Base-by-base conservation (phyloP, 1,284 basidiomycete genomes). In the Moesziomyces antarcticus region DNA sequence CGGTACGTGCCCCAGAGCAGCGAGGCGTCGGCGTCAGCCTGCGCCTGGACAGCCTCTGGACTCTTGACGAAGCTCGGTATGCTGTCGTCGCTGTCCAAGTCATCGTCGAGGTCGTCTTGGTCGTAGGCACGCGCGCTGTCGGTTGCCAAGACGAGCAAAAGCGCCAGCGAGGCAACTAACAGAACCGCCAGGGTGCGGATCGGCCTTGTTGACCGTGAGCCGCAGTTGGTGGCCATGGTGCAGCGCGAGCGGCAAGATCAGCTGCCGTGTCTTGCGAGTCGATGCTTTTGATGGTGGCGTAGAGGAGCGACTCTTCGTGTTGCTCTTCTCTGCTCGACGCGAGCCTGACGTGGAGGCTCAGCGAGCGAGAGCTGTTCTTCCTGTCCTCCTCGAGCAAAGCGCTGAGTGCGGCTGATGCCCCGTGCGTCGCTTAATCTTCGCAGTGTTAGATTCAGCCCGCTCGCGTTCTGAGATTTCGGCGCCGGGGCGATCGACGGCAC, bases 1-100 rank as follows among this genome's bases (percentile, higher is more conserved):
- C 94, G 87, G 83, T 95, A 97, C 0, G 92, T 87, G 3, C 93
- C 93, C 94, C 94, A 97, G 75, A 93, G 84, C n/a, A 93, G 85
- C 9, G 90, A 89, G 21, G 79, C 43, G 21, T 74, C 67, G 13
- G 67, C 66, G 13, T 59, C 52, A 16, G 44, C 41, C 11, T 50
- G 63, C 0, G 67, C 67, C 24, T 68, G 58, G 4, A 56, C 10
- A n/a, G 33, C 60, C 47, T 67, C 61, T 3, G 72, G 63, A 3
- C 65, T 30, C 22, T 55, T 24, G 13, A 55, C 11, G 24, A 56
- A 21, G 14, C 33, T 14, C 2, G 18, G 21, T 5, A 8, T 18
- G 25, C 42, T 30, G 2, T 52, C 42, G 20, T 56, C 51, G 13
- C 20, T 5, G 25, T 48, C 45, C 14, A 21, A 21, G 40, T 58